These are phyloP conservation scores for Teratosphaeria destructans DNA, from an alignment of 2,329 filamentous ascomycete species.

Conservation along the genomic window DNA sequence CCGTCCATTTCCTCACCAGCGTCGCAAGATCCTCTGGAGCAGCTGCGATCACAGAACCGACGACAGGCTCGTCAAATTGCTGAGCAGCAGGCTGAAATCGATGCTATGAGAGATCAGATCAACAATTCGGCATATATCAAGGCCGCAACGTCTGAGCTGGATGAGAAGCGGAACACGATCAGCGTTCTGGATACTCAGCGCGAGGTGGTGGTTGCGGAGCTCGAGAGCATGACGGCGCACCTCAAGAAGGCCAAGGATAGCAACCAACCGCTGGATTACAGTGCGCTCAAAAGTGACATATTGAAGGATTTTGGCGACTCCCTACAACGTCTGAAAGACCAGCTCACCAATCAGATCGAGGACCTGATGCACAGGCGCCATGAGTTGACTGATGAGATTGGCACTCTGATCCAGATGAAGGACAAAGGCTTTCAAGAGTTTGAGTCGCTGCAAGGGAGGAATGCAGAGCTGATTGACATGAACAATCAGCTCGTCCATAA, in stretches of 20 bases:
- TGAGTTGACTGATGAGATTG: conserved; percentile 73
- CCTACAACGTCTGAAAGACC: conserved; percentile 65
- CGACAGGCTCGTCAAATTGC: conserved; percentile 73
- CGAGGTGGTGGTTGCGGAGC: conserved; percentile 86
- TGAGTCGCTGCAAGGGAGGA: conserved; percentile 87
- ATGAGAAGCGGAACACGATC: conserved; percentile 92
- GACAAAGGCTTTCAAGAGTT: conserved; percentile 93
- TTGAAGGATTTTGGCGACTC: conserved; percentile 53
- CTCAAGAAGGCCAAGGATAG: conserved; percentile 77
- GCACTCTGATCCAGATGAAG: conserved; percentile 70
- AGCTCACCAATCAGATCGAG: conserved; percentile 64
- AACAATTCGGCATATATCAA: conserved; percentile 53
- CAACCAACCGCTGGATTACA: conserved; percentile 68
- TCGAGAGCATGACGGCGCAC: conserved; percentile 81
- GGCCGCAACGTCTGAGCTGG: conserved; percentile 74
- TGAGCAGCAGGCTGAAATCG: conserved; percentile 75
- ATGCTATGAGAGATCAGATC: conserved; percentile 40
- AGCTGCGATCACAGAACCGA: conserved; percentile 50
- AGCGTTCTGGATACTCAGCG: conserved; percentile 88
- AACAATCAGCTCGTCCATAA: conserved; percentile 93
- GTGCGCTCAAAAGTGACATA: conserved; percentile 54
- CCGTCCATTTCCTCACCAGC: conserved; percentile 41
- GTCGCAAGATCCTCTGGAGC: conserved; percentile 34
- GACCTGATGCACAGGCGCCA: conserved; percentile 83
- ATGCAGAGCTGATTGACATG: conserved; percentile 84